phyloP scores from a whole-genome alignment of 2,329 filamentous ascomycete genomes.

The Polychaeton citri region DNA sequence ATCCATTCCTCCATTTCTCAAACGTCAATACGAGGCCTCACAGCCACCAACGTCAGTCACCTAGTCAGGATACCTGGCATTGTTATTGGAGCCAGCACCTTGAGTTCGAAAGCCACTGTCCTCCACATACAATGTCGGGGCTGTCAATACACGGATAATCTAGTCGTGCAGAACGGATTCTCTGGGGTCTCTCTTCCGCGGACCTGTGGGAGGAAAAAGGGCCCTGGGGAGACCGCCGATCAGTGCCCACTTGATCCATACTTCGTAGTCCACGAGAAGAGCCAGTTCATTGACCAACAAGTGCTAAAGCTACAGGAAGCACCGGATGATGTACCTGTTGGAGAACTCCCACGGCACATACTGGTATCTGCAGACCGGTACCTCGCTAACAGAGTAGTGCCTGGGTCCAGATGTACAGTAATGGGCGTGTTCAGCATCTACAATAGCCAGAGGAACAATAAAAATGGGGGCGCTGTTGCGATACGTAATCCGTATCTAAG shows the following conservation, averaged over 20 bases:
- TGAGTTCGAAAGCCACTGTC: conserved; percentile 87
- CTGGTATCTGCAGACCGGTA: conserved; percentile 94
- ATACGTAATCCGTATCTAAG: conserved; percentile 91
- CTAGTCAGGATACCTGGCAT: conserved; percentile 96
- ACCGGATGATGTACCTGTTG: conserved; percentile 91
- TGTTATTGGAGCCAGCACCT: conserved; percentile 90
- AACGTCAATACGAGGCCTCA: conserved; percentile 85
- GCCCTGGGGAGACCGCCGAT: conserved; percentile 43
- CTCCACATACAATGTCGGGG: conserved; percentile 79
- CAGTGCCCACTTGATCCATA: conserved; percentile 90
- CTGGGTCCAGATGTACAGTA: conserved; percentile 83
- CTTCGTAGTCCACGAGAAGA: conserved; percentile 89
- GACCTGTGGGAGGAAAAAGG: conserved; percentile 49
- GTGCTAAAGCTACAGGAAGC: conserved; percentile 97
- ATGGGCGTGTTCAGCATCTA: conserved; percentile 99
- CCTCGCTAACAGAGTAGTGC: conserved; percentile 87
- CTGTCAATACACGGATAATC: conserved; percentile 57
- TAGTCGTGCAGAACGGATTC: conserved; percentile 74
- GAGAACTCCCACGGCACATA: conserved; percentile 87
- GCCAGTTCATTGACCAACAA: conserved; percentile 91
- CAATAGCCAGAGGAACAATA: conserved; percentile 68
- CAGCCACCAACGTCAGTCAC: conserved; percentile 81
- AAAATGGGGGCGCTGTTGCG: conserved; percentile 72
- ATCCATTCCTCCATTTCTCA: conserved; percentile 84
- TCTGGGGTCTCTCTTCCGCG: conserved; percentile 74